phyloP scores from a whole-genome alignment of 768 basidiomycete genomes.

The Coprinopsis strossmayeri region DNA sequence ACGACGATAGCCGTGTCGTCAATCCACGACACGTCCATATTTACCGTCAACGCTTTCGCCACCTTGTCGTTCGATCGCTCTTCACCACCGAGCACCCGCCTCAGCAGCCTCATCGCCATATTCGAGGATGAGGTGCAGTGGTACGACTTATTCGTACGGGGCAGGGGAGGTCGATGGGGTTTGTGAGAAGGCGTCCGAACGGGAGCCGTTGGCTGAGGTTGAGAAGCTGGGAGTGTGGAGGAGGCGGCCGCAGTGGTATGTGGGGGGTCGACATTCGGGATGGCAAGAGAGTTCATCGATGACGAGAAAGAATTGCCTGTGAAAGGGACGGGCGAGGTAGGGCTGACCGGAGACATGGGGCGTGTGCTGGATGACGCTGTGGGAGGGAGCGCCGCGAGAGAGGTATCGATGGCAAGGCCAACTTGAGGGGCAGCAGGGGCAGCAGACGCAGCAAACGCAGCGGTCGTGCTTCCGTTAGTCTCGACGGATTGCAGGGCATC shows the following conservation, averaged over 20 bases:
- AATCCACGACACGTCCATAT: constrained; percentile 61
- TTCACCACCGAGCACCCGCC: constrained; percentile 52
- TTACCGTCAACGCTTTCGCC: constrained; percentile 54
- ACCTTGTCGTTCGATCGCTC: constrained; percentile 36
- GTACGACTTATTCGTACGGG: constrained; percentile 13
- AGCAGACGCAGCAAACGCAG: neutral
- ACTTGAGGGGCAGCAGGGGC: neutral
- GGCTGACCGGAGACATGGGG: constrained; percentile 3
- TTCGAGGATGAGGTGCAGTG: constrained; percentile 22
- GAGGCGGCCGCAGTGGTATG: neutral
- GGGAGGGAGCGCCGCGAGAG: neutral
- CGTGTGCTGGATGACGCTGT: neutral
- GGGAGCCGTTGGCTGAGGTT: neutral
- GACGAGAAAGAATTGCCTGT: constrained; percentile 6
- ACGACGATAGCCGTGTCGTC: constrained; percentile 66
- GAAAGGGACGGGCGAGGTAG: constrained; percentile 6
- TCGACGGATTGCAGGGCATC: no score
- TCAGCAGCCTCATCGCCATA: constrained; percentile 52
- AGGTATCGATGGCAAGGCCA: constrained; percentile 1
- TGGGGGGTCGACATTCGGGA: neutral
- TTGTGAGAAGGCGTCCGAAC: neutral
- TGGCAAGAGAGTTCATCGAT: constrained; percentile 1
- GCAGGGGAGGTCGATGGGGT: neutral
- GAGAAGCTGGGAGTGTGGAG: neutral
- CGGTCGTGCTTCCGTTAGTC: no score